phyloP scores from a whole-genome alignment of 345 rosid species.

The Arabis hirsuta region DNA sequence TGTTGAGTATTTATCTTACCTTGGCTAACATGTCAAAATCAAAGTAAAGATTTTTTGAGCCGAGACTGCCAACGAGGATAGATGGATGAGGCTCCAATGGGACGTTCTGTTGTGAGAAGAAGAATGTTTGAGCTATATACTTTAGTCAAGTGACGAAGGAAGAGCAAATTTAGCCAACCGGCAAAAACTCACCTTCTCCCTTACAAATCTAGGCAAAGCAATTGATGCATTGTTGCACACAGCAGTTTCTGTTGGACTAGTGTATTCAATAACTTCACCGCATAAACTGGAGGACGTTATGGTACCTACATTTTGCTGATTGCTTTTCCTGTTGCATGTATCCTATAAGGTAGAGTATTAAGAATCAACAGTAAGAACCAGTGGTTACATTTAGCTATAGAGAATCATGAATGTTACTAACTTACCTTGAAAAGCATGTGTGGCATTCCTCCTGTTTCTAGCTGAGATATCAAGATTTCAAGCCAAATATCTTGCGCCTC shows the following conservation, averaged over 20 bases:
- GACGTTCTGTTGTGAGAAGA: constrained; percentile 50
- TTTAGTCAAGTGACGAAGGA: no score
- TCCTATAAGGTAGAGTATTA: constrained; percentile 30
- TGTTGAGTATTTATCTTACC: constrained; percentile 44
- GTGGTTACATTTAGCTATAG: background rate
- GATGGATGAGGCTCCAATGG: constrained; percentile 70
- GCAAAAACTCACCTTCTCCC: constrained; percentile 39
- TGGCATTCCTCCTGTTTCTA: constrained; percentile 54
- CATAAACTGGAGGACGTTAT: constrained; percentile 55
- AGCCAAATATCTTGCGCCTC: constrained; percentile 49
- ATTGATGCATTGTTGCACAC: constrained; percentile 60
- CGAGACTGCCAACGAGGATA: constrained; percentile 76
- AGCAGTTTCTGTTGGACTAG: constrained; percentile 25
- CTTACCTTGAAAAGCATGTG: constrained; percentile 46
- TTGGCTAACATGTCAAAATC: constrained; percentile 85
- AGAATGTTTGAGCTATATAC: background rate
- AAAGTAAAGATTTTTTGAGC: constrained; percentile 64
- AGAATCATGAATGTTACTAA: background rate
- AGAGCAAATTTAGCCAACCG: no score
- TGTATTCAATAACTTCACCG: constrained; percentile 49
- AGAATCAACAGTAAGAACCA: background rate
- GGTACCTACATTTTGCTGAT: constrained; percentile 60
- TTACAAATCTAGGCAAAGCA: constrained; percentile 54
- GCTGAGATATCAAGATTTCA: constrained; percentile 55
- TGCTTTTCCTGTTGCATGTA: constrained; percentile 57